These are phyloP conservation scores for Pleurotus eryngii DNA, from an alignment of 768 basidiomycete species.

Conservation along the genomic window DNA sequence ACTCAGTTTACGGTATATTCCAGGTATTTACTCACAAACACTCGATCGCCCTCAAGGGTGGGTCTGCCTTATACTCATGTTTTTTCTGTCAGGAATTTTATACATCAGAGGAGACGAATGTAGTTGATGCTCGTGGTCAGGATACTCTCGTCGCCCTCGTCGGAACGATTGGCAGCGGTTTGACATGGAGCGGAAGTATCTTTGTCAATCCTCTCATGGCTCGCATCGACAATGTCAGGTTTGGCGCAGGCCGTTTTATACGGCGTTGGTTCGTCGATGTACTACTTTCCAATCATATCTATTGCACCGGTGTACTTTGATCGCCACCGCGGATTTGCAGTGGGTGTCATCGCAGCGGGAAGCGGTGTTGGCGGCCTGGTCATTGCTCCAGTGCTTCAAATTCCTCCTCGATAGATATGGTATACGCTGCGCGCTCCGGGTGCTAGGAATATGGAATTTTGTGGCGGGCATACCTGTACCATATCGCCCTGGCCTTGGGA, in stretches of 20 bases:
- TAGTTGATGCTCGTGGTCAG: slow-evolving; percentile 29
- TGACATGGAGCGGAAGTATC: slow-evolving; percentile 45
- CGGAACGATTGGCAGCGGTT: slow-evolving; percentile 40
- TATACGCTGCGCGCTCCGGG: slow-evolving; percentile 31
- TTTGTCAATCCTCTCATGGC: slow-evolving; percentile 39
- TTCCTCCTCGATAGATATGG: slow-evolving; percentile 30
- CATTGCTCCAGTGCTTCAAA: slow-evolving; percentile 37
- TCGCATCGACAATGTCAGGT: slow-evolving; percentile 25
- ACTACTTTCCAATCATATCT: slow-evolving; percentile 42
- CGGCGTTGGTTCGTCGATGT: slow-evolving; percentile 39
- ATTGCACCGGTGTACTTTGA: slow-evolving; percentile 42
- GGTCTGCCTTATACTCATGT: background rate
- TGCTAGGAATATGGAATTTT: slow-evolving; percentile 40
- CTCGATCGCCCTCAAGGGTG: no score
- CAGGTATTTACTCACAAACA: slow-evolving; percentile 24
- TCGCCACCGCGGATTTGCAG: slow-evolving; percentile 39
- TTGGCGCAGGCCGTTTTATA: slow-evolving; percentile 39
- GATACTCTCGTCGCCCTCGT: slow-evolving; percentile 40
- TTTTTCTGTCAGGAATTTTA: slow-evolving; percentile 35
- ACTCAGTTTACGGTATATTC: slow-evolving; percentile 39
- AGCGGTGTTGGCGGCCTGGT: slow-evolving; percentile 41
- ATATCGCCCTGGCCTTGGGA: slow-evolving; percentile 19
- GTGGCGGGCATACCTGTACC: slow-evolving; percentile 33
- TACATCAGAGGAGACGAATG: slow-evolving; percentile 33
- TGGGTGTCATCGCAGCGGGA: slow-evolving; percentile 40